phyloP scores from a whole-genome alignment of 176 grass and related monocot genomes.

The Bromus sterilis region DNA sequence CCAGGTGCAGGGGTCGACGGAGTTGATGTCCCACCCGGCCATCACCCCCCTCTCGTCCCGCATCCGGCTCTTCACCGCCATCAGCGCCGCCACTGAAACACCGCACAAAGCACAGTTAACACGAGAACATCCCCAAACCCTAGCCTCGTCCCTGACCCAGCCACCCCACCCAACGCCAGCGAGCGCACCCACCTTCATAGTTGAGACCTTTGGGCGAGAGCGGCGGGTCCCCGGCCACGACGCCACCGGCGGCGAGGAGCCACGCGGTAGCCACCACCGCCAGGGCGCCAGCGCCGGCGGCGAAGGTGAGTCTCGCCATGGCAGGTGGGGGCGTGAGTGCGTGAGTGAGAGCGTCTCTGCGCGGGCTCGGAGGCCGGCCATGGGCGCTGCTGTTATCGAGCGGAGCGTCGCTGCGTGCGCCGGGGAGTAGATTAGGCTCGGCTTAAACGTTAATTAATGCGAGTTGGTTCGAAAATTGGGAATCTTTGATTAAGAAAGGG shows the following conservation, averaged over 20 bases:
- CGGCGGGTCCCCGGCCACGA: conserved; percentile 53
- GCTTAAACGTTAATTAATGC: conserved; percentile 8
- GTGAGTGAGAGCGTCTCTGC: background rate
- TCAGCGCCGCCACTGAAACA: conserved; percentile 84
- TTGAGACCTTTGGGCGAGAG: conserved; percentile 96
- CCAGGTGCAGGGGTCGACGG: conserved; percentile 98
- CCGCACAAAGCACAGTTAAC: background rate
- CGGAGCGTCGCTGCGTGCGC: background rate
- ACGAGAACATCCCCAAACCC: background rate
- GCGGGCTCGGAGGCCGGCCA: conserved; percentile 32
- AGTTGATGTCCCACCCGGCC: conserved; percentile 86
- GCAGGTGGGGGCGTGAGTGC: background rate
- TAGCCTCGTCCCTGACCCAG: background rate
- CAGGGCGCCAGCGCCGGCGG: background rate
- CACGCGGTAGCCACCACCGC: background rate
- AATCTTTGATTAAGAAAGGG: conserved; percentile 1
- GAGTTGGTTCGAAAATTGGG: background rate
- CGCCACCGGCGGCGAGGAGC: background rate
- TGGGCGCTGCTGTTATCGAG: conserved; percentile 39
- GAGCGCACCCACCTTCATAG: conserved; percentile 57
- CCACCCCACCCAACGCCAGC: background rate
- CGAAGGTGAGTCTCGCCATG: conserved; percentile 6
- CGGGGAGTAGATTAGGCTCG: background rate
- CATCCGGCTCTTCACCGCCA: conserved; percentile 88
- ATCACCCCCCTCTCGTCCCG: conserved; percentile 72